Evolutionary conservation across 441 rosid genomes (phyloP).

Genomic region (Bruguiera hainesii): DNA sequence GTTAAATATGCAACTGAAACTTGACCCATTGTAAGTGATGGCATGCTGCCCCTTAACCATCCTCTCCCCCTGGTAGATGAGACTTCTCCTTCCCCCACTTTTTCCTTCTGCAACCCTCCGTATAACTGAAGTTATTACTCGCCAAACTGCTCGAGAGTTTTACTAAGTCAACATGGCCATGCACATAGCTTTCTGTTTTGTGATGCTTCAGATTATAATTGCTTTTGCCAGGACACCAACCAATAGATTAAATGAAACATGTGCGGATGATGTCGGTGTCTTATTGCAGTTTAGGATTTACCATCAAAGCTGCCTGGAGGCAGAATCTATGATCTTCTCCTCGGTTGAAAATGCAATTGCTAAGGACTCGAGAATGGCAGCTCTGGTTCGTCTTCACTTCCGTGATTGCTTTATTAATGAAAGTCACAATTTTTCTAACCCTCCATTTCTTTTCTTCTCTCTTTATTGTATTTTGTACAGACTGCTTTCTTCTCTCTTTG

Average conservation of each 20-base stretch:
- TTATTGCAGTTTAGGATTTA: slow-evolving; percentile 43
- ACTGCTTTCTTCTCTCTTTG: neutral
- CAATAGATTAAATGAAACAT: slow-evolving; percentile 32
- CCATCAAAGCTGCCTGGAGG: slow-evolving; percentile 56
- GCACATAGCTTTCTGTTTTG: slow-evolving; percentile 17
- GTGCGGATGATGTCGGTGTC: slow-evolving; percentile 46
- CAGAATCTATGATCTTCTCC: slow-evolving; percentile 56
- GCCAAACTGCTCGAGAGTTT: neutral
- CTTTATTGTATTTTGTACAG: neutral
- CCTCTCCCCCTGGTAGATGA: slow-evolving; percentile 6
- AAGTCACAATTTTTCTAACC: slow-evolving; percentile 21
- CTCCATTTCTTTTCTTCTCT: neutral
- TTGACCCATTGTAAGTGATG: slow-evolving; percentile 30
- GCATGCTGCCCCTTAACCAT: slow-evolving; percentile 28
- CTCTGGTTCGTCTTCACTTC: slow-evolving; percentile 78
- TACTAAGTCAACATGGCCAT: slow-evolving; percentile 13
- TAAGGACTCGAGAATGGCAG: slow-evolving; percentile 82
- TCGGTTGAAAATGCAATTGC: slow-evolving; percentile 54
- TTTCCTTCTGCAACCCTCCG: neutral
- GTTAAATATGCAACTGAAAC: slow-evolving; percentile 2
- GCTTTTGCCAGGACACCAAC: slow-evolving; percentile 20
- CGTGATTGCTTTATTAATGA: slow-evolving; percentile 92
- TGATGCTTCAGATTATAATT: slow-evolving; percentile 21
- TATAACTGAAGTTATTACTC: slow-evolving; percentile 9
- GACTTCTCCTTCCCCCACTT: slow-evolving; percentile 5